phyloP scores from a whole-genome alignment of 2,329 filamentous ascomycete genomes.

The Paraphaeosphaeria minitans region DNA sequence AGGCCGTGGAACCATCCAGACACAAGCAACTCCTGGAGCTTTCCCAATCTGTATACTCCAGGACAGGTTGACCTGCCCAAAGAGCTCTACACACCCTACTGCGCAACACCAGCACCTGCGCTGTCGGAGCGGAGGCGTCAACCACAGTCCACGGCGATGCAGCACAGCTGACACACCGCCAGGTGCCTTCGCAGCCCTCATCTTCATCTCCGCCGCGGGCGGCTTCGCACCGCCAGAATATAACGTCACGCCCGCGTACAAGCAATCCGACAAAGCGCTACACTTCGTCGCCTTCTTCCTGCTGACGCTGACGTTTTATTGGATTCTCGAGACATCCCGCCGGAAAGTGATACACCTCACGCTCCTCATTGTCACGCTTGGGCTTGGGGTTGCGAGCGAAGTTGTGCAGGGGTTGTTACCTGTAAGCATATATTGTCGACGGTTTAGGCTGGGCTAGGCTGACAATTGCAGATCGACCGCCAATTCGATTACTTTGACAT shows the following conservation, averaged over 20 bases:
- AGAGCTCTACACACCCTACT: neutral
- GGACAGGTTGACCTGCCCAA: neutral
- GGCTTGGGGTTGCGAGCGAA: conserved; percentile 75
- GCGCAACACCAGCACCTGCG: neutral
- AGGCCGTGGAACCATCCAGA: neutral
- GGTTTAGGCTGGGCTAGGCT: neutral
- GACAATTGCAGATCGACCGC: conserved; percentile 51
- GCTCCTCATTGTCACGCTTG: conserved; percentile 75
- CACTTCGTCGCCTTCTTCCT: conserved; percentile 89
- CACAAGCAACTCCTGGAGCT: neutral
- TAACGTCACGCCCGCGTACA: conserved; percentile 62
- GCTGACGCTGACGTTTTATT: conserved; percentile 89
- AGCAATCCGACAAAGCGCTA: conserved; percentile 80
- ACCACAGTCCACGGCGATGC: neutral
- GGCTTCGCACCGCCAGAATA: conserved; percentile 66
- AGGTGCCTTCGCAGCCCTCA: conserved; percentile 62
- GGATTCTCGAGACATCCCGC: conserved; percentile 90
- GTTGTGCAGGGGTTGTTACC: conserved; percentile 75
- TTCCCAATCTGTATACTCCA: neutral
- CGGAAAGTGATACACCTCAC: conserved; percentile 85
- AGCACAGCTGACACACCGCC: conserved; percentile 9
- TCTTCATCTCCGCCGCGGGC: conserved; percentile 69
- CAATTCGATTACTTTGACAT: conserved; percentile 82
- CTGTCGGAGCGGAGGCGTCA: neutral
- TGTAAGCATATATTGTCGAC: conserved; percentile 31